A percentile compares a stretch with the other conserved stretches of the same genome.
These are phyloP conservation scores for Chaetomium sp. DNA, from an alignment of 2,329 filamentous ascomycete species.

Conservation along the genomic window DNA sequence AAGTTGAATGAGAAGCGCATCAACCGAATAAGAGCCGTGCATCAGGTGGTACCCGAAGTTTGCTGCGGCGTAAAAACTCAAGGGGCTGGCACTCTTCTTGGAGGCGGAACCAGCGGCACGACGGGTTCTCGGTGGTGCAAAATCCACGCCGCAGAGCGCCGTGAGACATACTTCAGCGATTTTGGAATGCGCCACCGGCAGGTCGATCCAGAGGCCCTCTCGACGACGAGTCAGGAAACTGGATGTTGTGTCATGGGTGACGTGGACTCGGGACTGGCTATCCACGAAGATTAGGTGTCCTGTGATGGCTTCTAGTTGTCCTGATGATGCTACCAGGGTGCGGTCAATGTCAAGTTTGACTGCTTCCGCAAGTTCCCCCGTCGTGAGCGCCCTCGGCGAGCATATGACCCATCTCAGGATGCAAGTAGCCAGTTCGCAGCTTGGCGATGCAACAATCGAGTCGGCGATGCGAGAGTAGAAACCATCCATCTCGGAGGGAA, in stretches of 20 bases:
- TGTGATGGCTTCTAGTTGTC: not conserved
- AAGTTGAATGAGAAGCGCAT: not conserved
- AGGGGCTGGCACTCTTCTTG: not conserved
- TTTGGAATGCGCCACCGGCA: not conserved
- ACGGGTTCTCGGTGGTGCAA: not conserved
- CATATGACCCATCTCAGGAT: conserved; percentile 43
- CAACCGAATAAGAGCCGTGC: not conserved
- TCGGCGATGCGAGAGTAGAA: conserved; percentile 30
- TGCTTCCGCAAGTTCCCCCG: conserved; percentile 39
- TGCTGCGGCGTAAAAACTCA: not conserved
- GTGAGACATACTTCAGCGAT: conserved; percentile 26
- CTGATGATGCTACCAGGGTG: conserved; percentile 34
- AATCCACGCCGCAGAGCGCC: not conserved
- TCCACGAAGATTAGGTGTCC: conserved; percentile 44
- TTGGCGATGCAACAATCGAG: conserved; percentile 24
- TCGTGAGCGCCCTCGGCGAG: conserved; percentile 38
- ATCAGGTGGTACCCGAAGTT: not conserved
- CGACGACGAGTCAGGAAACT: conserved; percentile 33
- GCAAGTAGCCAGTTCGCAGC: conserved; percentile 38
- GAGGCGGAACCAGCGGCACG: not conserved
- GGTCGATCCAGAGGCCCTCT: not conserved
- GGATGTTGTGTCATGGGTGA: conserved; percentile 44
- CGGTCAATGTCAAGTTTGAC: conserved; percentile 40
- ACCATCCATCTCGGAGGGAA: conserved; percentile 31
- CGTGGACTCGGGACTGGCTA: conserved; percentile 37